These are phyloP conservation scores for Nothomitra cinnamomea DNA, from an alignment of 2,329 filamentous ascomycete genomes.

Conservation along the genomic window DNA sequence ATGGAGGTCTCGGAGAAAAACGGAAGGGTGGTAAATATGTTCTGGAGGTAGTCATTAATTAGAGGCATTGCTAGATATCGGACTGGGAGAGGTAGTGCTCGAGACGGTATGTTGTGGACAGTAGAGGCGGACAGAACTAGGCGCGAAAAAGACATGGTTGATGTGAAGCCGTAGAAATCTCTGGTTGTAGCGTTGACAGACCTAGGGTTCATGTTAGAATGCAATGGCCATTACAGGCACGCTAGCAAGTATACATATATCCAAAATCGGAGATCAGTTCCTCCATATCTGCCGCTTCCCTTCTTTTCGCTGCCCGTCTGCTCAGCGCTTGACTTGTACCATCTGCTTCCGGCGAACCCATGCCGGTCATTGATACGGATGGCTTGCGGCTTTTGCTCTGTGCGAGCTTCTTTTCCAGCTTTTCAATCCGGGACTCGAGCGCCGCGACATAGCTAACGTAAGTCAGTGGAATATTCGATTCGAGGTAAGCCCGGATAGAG, in stretches of 20 bases:
- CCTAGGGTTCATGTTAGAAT: slow-evolving; percentile 25
- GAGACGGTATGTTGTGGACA: slow-evolving; percentile 48
- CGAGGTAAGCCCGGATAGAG: not conserved
- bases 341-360: not conserved
- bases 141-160: slow-evolving; percentile 82
- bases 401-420: slow-evolving; percentile 61
- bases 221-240: not conserved
- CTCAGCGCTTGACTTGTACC: slow-evolving; percentile 15
- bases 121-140: slow-evolving; percentile 70
- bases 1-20: slow-evolving; percentile 68
- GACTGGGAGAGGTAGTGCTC: slow-evolving; percentile 48
- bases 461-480: slow-evolving; percentile 10
- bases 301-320: slow-evolving; percentile 29
- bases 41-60: slow-evolving; percentile 70
- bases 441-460: slow-evolving; percentile 67
- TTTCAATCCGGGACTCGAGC: slow-evolving; percentile 79
- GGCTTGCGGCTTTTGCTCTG: slow-evolving; percentile 55
- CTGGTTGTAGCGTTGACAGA: slow-evolving; percentile 88
- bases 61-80: slow-evolving; percentile 50
- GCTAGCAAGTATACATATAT: slow-evolving; percentile 8
- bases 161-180: slow-evolving; percentile 79
- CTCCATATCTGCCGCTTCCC: slow-evolving; percentile 75
- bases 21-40: slow-evolving; percentile 64
- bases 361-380: slow-evolving; percentile 44
- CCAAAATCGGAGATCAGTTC: slow-evolving; percentile 88